Conservation (phyloP, 441 rosid species). For the Mallotus repandus region DNA sequence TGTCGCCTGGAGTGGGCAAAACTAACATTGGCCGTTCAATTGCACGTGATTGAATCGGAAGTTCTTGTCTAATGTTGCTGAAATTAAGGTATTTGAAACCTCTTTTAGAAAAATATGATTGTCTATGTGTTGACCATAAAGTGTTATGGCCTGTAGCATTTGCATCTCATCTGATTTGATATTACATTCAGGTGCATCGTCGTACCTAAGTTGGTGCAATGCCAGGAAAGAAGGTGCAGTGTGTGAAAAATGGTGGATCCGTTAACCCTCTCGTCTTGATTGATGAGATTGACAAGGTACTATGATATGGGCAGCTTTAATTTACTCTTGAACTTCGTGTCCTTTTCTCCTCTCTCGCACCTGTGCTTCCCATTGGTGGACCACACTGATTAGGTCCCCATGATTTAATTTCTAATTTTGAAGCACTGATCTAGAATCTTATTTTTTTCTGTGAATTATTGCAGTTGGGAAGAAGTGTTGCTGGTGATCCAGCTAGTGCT, state of each 20-base stretch:
- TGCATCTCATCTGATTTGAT: slow-evolving; percentile 20
- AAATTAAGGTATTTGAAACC: slow-evolving; percentile 69
- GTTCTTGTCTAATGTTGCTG: slow-evolving; percentile 91
- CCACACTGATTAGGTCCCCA: neutral
- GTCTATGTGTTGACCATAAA: neutral
- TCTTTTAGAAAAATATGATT: neutral
- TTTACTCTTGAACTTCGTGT: slow-evolving; percentile 5
- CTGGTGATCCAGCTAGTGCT: slow-evolving; percentile 96
- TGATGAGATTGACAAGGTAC: slow-evolving; percentile 98
- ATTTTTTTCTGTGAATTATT: slow-evolving; percentile 20
- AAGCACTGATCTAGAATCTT: neutral
- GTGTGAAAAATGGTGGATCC: slow-evolving; percentile 92
- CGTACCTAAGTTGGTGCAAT: slow-evolving; percentile 92
- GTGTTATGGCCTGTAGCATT: neutral
- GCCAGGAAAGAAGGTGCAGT: slow-evolving; percentile 99
- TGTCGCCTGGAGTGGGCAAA: slow-evolving; percentile 99
- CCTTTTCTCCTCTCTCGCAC: neutral
- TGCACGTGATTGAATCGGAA: slow-evolving; percentile 86
- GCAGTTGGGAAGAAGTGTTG: slow-evolving; percentile 85
- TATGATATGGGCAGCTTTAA: slow-evolving; percentile 9
- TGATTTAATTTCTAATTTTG: neutral
- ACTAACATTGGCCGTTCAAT: slow-evolving; percentile 96
- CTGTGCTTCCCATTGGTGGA: neutral
- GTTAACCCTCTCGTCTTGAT: slow-evolving; percentile 94
- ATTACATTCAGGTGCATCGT: slow-evolving; percentile 76